Evolutionary conservation across 331 rosid genomes (phyloP), one percentile per base, ranked within the genome.

Genomic region (Malus hybrid): DNA sequence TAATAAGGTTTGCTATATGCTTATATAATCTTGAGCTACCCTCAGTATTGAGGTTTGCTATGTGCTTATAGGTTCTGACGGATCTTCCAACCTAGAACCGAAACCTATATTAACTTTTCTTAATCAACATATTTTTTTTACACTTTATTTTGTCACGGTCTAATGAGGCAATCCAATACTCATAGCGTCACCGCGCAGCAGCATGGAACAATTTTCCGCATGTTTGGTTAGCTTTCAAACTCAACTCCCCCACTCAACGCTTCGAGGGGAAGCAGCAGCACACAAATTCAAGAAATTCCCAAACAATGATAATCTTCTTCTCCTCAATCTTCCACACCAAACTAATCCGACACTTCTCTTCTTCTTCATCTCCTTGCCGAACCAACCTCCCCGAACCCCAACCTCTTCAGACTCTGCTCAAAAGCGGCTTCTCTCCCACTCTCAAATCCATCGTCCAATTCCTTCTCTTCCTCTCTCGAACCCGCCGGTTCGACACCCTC

Each of bases 361-460:
- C 80, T 44, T 69, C 33, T 15, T 48, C 55, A 42, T 42, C 48
- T 42, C 14, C 48, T 32, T 16, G 13, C 61, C 19, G 39, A 52
- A 62, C 6, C 24, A 42, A 15, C 68, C 19, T 44, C 66, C 68
- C 62, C 0, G 66, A 55, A 32, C 27, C 3, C 55, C 76, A 63
- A 42, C 77, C 81, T 54, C 81, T 88, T 69, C 98, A 90, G 76
- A 78, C 86, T n/a, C 70, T 82, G 10, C 73, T 93, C 7, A 93
- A 90, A 78, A 70, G 80, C 27, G 97, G 98, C 33, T 77, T 88
- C 83, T 73, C 87, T 46, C 95, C 97, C 66, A 83, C 95, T 8
- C 80, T 84, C 24, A 81, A 87, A 55, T 84, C 95, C 70, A 67
- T 91, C 50, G 87, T 88, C 73, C 73, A 61, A 34, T 87, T 88